Evolutionary conservation across 1,284 basidiomycete species (phyloP).

Genomic region (Phylloboletellus chloephorus): DNA sequence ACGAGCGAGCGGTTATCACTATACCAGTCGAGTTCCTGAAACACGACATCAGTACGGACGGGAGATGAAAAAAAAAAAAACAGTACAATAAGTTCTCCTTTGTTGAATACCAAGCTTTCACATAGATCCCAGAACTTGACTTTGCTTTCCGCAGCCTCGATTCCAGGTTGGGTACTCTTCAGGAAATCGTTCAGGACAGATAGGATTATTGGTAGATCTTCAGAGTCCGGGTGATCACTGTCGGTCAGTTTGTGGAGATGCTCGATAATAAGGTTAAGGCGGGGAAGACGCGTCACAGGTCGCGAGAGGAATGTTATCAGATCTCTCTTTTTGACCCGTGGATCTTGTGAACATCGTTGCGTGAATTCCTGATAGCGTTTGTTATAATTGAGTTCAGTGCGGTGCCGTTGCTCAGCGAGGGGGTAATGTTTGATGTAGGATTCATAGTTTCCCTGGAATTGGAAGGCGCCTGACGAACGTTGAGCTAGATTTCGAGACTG

Average conservation of each 20-base stretch:
- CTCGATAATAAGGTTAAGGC: constrained; percentile 69
- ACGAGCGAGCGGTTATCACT: constrained; percentile 67
- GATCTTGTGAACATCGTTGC: constrained; percentile 55
- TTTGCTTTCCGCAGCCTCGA: constrained; percentile 76
- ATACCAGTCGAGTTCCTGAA: constrained; percentile 73
- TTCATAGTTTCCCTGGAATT: constrained; percentile 63
- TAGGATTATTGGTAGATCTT: constrained; percentile 61
- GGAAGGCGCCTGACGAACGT: constrained; percentile 32
- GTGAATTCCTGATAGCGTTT: constrained; percentile 61
- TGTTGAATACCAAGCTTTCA: constrained; percentile 66
- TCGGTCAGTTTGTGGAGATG: constrained; percentile 63
- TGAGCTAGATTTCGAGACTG: constrained; percentile 17
- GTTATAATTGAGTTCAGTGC: constrained; percentile 65
- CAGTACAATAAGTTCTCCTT: constrained; percentile 72
- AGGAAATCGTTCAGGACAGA: constrained; percentile 60
- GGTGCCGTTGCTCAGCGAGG: constrained; percentile 71
- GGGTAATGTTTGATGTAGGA: constrained; percentile 81
- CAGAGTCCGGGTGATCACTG: constrained; percentile 59
- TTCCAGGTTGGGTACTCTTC: constrained; percentile 78
- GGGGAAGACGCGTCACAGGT: constrained; percentile 76
- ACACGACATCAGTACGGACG: constrained; percentile 5
- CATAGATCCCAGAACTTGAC: constrained; percentile 77
- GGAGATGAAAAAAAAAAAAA: constrained; percentile 7
- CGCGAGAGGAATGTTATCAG: constrained; percentile 76
- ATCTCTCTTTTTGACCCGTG: constrained; percentile 70